Conservation (phyloP, 116 monocot species). For the Phalaenopsis hybrid region DNA sequence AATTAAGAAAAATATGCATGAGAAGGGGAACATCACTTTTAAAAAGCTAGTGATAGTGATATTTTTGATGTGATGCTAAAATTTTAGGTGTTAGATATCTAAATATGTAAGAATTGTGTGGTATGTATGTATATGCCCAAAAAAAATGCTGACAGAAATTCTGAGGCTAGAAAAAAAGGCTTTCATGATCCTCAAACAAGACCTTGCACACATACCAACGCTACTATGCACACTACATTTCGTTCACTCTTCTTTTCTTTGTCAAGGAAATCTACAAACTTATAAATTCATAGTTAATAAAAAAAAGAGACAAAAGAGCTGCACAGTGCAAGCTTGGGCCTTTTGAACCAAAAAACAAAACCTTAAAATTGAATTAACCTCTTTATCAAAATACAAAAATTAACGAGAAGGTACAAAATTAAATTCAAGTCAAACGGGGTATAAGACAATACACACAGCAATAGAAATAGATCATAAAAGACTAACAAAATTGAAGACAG, state of each 20-base stretch:
- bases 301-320: background rate
- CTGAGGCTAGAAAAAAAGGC: background rate
- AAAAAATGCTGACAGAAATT: background rate
- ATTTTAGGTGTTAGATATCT: no score
- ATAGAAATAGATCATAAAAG: no score
- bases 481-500: no score
- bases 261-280: background rate
- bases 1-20: no score
- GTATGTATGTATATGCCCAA: no score
- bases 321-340: background rate
- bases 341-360: background rate
- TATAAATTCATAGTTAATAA: background rate
- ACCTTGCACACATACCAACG: background rate
- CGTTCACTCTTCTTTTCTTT: background rate
- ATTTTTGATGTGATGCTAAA: no score
- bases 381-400: background rate
- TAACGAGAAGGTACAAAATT: background rate
- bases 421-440: background rate
- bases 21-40: no score
- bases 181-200: background rate
- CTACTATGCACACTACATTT: background rate
- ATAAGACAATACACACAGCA: background rate
- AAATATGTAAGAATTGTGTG: no score
- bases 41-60: no score
- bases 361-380: background rate